Evolutionary conservation across 2,329 filamentous ascomycete species (phyloP), one percentile per base, ranked within the genome.

Genomic region (Colletotrichum simmondsii): DNA sequence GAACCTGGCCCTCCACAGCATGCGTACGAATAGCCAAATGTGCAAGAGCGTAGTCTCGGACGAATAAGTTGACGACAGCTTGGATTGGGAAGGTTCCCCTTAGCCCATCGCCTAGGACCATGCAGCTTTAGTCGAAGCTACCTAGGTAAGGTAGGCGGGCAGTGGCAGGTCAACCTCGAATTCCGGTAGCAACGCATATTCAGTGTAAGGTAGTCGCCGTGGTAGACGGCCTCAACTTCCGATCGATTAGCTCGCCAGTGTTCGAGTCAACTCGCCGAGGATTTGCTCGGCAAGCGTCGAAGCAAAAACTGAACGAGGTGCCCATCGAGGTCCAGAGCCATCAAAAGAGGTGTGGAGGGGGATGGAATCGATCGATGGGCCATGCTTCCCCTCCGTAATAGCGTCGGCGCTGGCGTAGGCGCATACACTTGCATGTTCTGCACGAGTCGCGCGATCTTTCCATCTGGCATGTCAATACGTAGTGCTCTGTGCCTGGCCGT

Each of bases 371-470:
- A 64, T 37, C 46, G 22, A 54, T 64, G 32, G 61, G 61, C 46
- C 46, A 53, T 26, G 37, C 37, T 42, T 16, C 37, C 37, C 11
- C 52, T 22, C 42, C 42, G 19, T 49, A 49, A 49, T 64, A 49
- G 30, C 46, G 37, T 56, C 42, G 57, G 42, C 28, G 42, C 52
- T 72, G 69, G 65, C 58, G 58, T 59, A 42, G 65, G 65, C 65
- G 65, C 58, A 63, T 63, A 10, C 53, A 63, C 69, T 68, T 71
- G 65, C 69, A 64, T 54, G 58, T 37, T 46, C 32, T 68, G 65
- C 65, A 72, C 42, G 69, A 68, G 69, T 68, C 65, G 65, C 69
- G 64, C 42, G 5, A n/a, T 28, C 12, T 28, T 26, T 11, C 26
- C 4, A 6, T 5, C 60, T 22, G n/a, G 26, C 22, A 42, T 19